Evolutionary conservation across 2,329 filamentous ascomycete species (phyloP), one percentile per base, ranked within the genome.

Genomic region (Penicillium sp.): DNA sequence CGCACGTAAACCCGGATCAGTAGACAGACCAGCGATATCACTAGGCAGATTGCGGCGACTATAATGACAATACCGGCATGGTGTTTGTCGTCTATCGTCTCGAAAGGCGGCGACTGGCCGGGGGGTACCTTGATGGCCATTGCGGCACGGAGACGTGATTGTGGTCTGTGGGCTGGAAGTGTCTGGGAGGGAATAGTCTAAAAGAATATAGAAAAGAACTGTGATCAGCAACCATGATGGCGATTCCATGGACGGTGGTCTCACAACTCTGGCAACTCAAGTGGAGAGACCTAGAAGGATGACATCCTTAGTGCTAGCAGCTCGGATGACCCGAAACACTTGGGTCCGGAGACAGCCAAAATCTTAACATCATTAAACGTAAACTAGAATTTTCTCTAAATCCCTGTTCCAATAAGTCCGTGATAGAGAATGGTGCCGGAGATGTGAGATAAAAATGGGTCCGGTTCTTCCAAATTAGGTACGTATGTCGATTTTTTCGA

Each of bases 11-110:
- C 35, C 26, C 47, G n/a, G 2, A 50, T 50, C 5, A 50, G 24
- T 1, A 50, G 24, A n/a, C 47, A 50, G 9, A 50, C 34, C 5
- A 50, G 47, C 5, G 47, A 50, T 13, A 50, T 50, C 3, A 50
- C 20, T n/a, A 50, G 35, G 6, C 47, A 50, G n/a, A 40, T 31
- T 5, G 47, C 47, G 3, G 24, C 24, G 13, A 37, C 39, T 13
- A 73, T 63, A 26, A 72, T 66, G 20, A 72, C 66, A 13, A 67
- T 56, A 18, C 69, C 69, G 22, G 65, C 66, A 63, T 70, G 66
- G 45, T 73, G 70, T 29, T 57, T 57, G 24, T 60, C 56, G 22
- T 68, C 68, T 31, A 73, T 61, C 13, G 63, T 59, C 22, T 68
- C 59, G 29, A 66, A 61, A 32, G 64, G 66, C 35, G 60, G 59